Evolutionary conservation across 176 grass and related monocot genomes (phyloP).

Genomic region (Phoenix dactylifera): DNA sequence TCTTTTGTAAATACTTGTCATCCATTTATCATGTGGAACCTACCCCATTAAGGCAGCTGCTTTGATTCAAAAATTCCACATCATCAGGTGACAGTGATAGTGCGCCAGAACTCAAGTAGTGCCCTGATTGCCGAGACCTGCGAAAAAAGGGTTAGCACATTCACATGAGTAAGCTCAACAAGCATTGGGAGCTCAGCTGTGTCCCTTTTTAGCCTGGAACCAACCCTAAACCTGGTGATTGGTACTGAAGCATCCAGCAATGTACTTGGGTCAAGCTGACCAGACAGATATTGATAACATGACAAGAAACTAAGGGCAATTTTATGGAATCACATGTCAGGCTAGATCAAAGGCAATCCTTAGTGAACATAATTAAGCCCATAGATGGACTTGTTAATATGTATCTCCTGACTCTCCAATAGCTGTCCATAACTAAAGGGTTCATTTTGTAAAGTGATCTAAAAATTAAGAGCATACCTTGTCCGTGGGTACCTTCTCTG

Average conservation of each 20-base stretch:
- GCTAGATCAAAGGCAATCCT: too few relatives aligned
- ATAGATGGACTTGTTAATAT: too few relatives aligned
- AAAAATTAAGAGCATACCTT: conserved; percentile 33
- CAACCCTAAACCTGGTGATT: too few relatives aligned
- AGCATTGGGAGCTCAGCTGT: not conserved
- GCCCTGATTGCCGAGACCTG: conserved; percentile 52
- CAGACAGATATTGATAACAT: too few relatives aligned
- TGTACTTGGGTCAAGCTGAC: too few relatives aligned
- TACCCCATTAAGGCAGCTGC: conserved; percentile 34
- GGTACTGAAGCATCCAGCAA: too few relatives aligned
- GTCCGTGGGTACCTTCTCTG: conserved; percentile 49
- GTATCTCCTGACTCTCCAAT: not conserved
- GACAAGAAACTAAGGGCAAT: too few relatives aligned
- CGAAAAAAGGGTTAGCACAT: conserved; percentile 1
- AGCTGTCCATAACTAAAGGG: not conserved
- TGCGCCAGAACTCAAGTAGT: conserved; percentile 56
- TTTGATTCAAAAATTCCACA: conserved; percentile 44
- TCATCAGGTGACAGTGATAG: conserved; percentile 41
- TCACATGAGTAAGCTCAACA: not conserved
- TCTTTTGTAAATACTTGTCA: too few relatives aligned
- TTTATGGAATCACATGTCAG: too few relatives aligned
- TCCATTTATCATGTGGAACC: too few relatives aligned
- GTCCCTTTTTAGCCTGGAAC: too few relatives aligned
- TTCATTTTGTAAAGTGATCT: conserved; percentile 1
- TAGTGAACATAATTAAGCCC: too few relatives aligned